Percentiles rank a stretch among this genome's conserved stretches.
Evolutionary conservation across 2,329 filamentous ascomycete genomes (phyloP).

Genomic region (Calonectria fujianensis): DNA sequence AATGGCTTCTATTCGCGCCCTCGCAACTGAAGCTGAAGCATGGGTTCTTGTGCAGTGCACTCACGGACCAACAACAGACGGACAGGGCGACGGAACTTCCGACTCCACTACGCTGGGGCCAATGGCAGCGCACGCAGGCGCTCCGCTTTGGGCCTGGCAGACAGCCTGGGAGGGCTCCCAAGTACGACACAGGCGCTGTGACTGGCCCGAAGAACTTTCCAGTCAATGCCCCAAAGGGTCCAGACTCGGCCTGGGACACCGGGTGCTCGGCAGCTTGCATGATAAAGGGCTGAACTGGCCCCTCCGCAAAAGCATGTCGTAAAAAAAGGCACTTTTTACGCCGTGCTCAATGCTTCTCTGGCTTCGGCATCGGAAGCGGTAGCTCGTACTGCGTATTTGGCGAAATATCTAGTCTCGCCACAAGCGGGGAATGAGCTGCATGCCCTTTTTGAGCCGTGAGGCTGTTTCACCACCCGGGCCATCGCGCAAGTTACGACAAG

Average conservation of each 20-base stretch:
- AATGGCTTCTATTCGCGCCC: neutral
- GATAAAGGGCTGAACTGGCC: constrained; percentile 11
- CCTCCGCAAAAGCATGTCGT: constrained; percentile 3
- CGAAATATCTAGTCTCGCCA: neutral
- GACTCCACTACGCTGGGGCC: neutral
- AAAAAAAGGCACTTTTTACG: neutral
- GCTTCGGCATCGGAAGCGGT: neutral
- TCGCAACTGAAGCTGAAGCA: neutral
- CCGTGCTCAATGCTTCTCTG: neutral
- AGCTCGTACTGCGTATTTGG: neutral
- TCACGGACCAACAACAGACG: constrained; percentile 4
- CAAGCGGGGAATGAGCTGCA: neutral
- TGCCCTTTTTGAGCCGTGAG: neutral
- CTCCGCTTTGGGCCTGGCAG: neutral
- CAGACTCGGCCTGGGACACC: neutral
- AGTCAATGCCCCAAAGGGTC: neutral
- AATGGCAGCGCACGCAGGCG: neutral
- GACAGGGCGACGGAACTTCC: neutral
- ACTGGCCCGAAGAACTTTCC: neutral
- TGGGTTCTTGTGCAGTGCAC: constrained; percentile 1
- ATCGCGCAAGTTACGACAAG: neutral
- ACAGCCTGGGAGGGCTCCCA: neutral
- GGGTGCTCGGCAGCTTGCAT: neutral
- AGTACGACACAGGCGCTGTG: neutral
- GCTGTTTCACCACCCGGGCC: neutral